These are phyloP conservation scores for Lipomyces sp. DNA, from an alignment of 805 yeast species.

Conservation along the genomic window DNA sequence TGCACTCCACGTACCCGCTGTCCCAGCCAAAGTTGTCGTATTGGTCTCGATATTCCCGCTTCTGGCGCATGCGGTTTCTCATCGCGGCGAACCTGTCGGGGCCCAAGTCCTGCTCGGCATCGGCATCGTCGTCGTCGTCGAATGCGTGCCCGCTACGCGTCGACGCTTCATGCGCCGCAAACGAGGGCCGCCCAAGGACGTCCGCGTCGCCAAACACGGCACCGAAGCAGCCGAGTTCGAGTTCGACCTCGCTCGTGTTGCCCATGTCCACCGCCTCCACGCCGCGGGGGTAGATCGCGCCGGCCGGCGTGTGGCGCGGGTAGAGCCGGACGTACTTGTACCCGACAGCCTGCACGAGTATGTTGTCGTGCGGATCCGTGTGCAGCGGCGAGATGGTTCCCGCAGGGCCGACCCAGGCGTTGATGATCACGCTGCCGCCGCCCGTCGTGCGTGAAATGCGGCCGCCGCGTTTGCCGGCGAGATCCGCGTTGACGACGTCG, in stretches of 20 bases:
- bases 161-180: neutral
- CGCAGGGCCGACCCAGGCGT: conserved; percentile 34
- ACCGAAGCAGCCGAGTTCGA: conserved; percentile 26
- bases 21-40: conserved; percentile 31
- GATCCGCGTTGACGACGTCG: conserved; percentile 19
- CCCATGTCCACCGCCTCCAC: conserved; percentile 21
- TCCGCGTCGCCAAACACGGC: conserved; percentile 10
- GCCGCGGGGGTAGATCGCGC: conserved; percentile 23
- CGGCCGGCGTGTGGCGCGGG: conserved; percentile 4
- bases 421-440: conserved; percentile 3
- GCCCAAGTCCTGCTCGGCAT: neutral
- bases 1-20: conserved; percentile 27
- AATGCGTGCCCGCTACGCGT: neutral
- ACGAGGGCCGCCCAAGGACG: neutral
- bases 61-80: conserved; percentile 2
- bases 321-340: conserved; percentile 33
- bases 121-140: neutral
- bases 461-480: conserved; percentile 19
- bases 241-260: conserved; percentile 32
- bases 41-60: conserved; percentile 25
- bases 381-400: conserved; percentile 34
- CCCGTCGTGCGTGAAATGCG: neutral
- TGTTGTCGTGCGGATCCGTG: conserved; percentile 30
- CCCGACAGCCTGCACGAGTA: conserved; percentile 33
- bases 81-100: neutral